Base-by-base conservation (phyloP, 1,284 basidiomycete species). In the Leccinum fuscescens region DNA sequence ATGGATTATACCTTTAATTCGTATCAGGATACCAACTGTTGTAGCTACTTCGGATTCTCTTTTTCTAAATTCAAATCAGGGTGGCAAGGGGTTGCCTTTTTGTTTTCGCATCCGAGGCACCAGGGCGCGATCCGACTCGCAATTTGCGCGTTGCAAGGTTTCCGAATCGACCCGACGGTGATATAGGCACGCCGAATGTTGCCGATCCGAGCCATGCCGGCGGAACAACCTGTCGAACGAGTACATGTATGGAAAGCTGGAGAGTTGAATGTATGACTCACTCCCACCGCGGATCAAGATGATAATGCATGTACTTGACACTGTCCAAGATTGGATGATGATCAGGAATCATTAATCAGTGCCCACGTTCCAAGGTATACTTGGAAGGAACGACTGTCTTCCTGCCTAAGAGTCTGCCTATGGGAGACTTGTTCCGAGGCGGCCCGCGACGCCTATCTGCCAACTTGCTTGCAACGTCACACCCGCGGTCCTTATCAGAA, bases 11-110 rank as follows among this genome's bases (percentile, higher is more conserved):
- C 66, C 66, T 48, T 48, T 50, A 22, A 54, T 42, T 17, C n/a
- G 39, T 17, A 42, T 42, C 55, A 48, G 59, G 39, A 42, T 56
- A 17, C 58, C 55, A 44, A 44, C 42, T 12, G 17, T 44, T 12
- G 42, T 44, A 44, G 42, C 42, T 44, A 44, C 42, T 44, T 44
- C 42, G 42, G 11, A 20, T 20, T 44, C 11, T 44, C 52, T 37
- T 39, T 42, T 12, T 51, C 12, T 22, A 51, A 61, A 64, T 66
- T 55, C 33, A 27, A 27, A 61, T 58, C 14, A 29, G 62, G 39
- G 62, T 55, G 65, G 67, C 65, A 69, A 54, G 67, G 67, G 54
- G 65, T 69, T 69, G 67, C 67, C 50, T 39, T 27, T 54, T 20
- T n/a, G n/a, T 9, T 22, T 31, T 15, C 20, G 31, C 39, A 17